Conservation (phyloP, 2,329 filamentous ascomycete genomes). For the Botrytis sinoallii region DNA sequence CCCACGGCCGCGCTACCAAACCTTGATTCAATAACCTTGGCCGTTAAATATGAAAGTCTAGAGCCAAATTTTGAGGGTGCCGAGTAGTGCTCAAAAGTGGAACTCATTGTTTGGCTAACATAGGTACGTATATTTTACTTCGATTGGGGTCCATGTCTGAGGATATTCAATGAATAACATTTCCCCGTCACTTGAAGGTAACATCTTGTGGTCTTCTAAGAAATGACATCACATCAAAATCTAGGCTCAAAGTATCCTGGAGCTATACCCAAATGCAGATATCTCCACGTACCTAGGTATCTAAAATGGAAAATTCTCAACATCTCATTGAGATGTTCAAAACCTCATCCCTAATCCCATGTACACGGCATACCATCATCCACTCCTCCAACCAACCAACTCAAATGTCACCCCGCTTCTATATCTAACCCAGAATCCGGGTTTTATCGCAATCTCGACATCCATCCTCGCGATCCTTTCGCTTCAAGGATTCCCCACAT, state of each 20-base stretch:
- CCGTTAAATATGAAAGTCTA: neutral
- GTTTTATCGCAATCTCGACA: neutral
- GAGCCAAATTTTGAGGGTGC: neutral
- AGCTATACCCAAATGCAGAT: neutral
- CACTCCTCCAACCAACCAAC: neutral
- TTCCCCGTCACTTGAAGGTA: neutral
- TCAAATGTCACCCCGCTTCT: neutral
- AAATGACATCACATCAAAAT: neutral
- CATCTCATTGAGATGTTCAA: neutral
- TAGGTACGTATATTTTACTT: neutral
- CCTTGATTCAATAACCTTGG: neutral
- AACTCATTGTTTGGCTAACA: neutral
- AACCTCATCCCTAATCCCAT: neutral
- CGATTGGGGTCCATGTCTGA: neutral
- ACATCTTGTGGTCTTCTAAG: neutral
- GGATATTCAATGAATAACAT: neutral
- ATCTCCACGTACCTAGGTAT: neutral
- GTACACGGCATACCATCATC: neutral
- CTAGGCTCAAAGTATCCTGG: neutral
- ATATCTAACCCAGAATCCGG: neutral
- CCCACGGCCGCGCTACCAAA: neutral
- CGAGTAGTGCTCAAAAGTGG: neutral
- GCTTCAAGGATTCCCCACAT: neutral
- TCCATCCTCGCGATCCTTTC: neutral
- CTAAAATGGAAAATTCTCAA: neutral